Evolutionary conservation across 768 basidiomycete genomes (phyloP).

Genomic region (Amanita phalloides): DNA sequence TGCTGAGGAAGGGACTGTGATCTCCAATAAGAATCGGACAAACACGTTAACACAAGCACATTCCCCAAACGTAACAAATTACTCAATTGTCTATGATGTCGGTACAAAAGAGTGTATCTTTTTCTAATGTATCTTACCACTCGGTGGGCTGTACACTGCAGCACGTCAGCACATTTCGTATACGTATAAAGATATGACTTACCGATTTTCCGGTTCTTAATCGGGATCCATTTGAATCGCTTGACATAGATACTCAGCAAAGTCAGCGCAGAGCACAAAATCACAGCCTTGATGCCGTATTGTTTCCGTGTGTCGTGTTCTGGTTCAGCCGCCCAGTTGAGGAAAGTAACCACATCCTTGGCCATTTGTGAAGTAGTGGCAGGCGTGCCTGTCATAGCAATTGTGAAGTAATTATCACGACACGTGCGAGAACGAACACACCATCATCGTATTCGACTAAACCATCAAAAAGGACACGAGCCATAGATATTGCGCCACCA

Average conservation of each 20-base stretch:
- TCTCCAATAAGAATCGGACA: too few species aligned
- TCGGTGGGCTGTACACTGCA: conserved; percentile 54
- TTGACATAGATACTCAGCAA: conserved; percentile 82
- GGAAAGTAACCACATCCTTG: conserved; percentile 94
- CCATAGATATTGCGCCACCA: conserved; percentile 97
- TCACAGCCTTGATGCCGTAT: conserved; percentile 91
- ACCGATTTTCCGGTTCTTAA: conserved; percentile 94
- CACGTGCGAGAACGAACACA: conserved; percentile 18
- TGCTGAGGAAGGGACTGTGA: too few species aligned
- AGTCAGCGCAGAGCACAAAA: conserved; percentile 81
- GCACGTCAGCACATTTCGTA: background rate
- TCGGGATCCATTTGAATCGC: conserved; percentile 86
- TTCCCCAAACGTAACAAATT: background rate
- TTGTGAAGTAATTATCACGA: conserved; percentile 1
- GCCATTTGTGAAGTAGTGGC: conserved; percentile 98
- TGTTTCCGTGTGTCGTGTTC: conserved; percentile 98
- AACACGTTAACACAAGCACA: too few species aligned
- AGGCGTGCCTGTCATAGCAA: conserved; percentile 58
- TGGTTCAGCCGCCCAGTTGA: conserved; percentile 95
- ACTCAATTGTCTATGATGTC: conserved; percentile 4
- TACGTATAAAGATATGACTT: conserved; percentile 19
- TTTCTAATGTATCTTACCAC: conserved; percentile 44
- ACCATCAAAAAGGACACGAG: conserved; percentile 90
- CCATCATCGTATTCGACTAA: conserved; percentile 96
- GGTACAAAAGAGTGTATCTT: conserved; percentile 3